phyloP scores from a whole-genome alignment of 1,284 basidiomycete genomes.

The Naganishia sp. region DNA sequence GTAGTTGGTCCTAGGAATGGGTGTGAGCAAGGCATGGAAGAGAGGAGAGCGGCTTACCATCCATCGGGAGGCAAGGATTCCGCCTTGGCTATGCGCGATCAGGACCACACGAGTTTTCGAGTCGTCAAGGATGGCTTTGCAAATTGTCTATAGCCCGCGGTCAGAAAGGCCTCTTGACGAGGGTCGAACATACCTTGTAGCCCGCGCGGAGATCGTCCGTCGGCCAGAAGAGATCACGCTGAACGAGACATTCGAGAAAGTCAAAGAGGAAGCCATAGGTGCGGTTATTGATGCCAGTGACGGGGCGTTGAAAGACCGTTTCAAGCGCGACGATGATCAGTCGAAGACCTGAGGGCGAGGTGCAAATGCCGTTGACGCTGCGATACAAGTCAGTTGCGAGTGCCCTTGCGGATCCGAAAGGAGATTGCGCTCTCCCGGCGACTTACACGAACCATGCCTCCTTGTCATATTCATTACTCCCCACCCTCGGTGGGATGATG shows the following conservation, averaged over 20 bases:
- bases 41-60: conserved; percentile 31
- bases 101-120: conserved; percentile 42
- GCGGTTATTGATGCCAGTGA: conserved; percentile 43
- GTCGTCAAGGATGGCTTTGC: conserved; percentile 35
- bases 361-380: conserved; percentile 47
- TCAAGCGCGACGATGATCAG: conserved; percentile 38
- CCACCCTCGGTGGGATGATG: conserved; percentile 7
- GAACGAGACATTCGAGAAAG: conserved; percentile 44
- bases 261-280: conserved; percentile 45
- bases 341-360: conserved; percentile 37
- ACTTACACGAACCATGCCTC: conserved; percentile 45
- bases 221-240: conserved; percentile 41
- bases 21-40: not conserved
- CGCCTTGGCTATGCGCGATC: conserved; percentile 46
- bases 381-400: not conserved
- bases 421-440: not conserved
- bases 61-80: conserved; percentile 40
- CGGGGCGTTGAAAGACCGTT: conserved; percentile 40
- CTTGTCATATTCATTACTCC: conserved; percentile 33
- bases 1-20: conserved; percentile 39
- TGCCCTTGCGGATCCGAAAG: not conserved
- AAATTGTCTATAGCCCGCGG: conserved; percentile 31
- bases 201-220: conserved; percentile 37
- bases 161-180: conserved; percentile 28
- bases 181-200: conserved; percentile 37